Conservation (phyloP, 345 rosid species). For the thale cress (Arabidopsis thaliana) region DNA sequence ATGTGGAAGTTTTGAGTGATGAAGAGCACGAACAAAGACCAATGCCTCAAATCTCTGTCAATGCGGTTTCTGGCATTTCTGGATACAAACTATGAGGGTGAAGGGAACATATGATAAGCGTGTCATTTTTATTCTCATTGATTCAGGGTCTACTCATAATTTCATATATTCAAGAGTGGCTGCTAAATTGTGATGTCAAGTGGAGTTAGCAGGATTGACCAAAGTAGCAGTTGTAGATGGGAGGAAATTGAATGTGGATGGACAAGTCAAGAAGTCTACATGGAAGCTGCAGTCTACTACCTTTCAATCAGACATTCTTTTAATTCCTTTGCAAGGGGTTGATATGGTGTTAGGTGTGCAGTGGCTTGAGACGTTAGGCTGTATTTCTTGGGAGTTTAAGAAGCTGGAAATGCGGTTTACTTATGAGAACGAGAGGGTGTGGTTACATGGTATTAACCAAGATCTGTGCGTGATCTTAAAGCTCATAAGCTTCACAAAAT, state of each 20-base stretch:
- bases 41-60: background rate
- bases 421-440: fast-evolving
- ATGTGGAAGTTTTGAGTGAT: fast-evolving
- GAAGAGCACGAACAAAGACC: too few species aligned
- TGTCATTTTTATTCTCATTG: background rate
- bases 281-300: background rate
- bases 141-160: background rate
- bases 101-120: background rate
- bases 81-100: background rate
- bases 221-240: background rate
- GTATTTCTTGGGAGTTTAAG: background rate
- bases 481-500: background rate
- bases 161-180: fast-evolving
- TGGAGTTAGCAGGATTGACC: fast-evolving
- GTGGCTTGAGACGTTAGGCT: background rate
- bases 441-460: background rate
- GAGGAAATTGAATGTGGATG: background rate
- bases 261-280: fast-evolving
- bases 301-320: background rate
- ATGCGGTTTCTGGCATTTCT: fast-evolving
- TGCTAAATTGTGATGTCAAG: fast-evolving
- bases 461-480: fast-evolving
- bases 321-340: background rate
- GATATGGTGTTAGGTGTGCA: background rate
- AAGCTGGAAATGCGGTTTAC: background rate